A percentile compares a stretch with the other conserved stretches of the same genome.
Conservation (phyloP, 495 filamentous ascomycete genomes). For the Recurvomyces mirabilis region DNA sequence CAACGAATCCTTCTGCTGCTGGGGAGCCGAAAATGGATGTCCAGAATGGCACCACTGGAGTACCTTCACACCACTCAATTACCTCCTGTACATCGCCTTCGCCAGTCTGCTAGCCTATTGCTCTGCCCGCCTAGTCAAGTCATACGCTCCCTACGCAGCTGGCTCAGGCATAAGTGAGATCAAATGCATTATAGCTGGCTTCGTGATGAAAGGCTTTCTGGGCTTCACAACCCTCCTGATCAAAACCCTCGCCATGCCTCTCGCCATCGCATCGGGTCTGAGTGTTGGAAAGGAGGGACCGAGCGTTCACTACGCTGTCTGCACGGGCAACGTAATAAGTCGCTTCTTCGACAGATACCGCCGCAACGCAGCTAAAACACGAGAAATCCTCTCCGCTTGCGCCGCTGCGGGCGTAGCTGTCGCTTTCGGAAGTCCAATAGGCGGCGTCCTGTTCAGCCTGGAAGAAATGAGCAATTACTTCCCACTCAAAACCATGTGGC, state of each 20-base stretch:
- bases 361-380: constrained; percentile 83
- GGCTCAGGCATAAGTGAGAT: constrained; percentile 98
- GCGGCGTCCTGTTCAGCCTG: constrained; percentile 89
- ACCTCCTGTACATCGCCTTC: constrained; percentile 78
- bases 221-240: constrained; percentile 87
- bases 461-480: constrained; percentile 99
- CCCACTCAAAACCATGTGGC: constrained; percentile 94
- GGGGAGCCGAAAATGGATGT: constrained; percentile 87
- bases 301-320: constrained; percentile 96
- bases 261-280: constrained; percentile 88
- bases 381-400: constrained; percentile 88
- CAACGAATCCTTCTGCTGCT: constrained; percentile 97
- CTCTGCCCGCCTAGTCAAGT: constrained; percentile 76
- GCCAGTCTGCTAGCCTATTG: constrained; percentile 73
- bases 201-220: constrained; percentile 98
- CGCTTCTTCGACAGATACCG: constrained; percentile 87
- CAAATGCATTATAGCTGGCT: constrained; percentile 99
- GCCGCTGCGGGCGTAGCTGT: constrained; percentile 93
- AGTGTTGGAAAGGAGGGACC: constrained; percentile 97
- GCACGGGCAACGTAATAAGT: constrained; percentile 94
- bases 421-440: constrained; percentile 94
- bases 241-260: constrained; percentile 81
- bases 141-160: constrained; percentile 91
- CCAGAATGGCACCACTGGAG: constrained; percentile 88
- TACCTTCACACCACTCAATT: constrained; percentile 64